Evolutionary conservation across 2,329 filamentous ascomycete genomes (phyloP), one percentile per base, ranked within the genome.

Genomic region (Clonostachys rhizophaga): DNA sequence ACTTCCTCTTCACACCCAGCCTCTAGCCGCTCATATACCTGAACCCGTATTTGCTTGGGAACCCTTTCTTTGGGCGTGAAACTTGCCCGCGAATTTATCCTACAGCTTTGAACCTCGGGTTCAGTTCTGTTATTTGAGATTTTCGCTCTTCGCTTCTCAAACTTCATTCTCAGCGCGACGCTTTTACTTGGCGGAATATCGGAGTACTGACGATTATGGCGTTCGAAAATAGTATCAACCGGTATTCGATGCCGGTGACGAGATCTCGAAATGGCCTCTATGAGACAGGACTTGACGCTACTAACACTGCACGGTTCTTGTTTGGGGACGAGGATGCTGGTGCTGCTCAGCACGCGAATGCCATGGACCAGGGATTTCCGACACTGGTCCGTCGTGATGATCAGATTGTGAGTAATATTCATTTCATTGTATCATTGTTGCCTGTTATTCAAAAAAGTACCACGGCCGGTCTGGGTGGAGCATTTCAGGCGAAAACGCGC

Each of bases 171-270:
- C 24, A 30, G 24, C 24, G 24, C 8, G 9, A 10, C 24, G 24
- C 4, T 30, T 10, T 30, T 4, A 30, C 7, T 30, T 30, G 24
- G 24, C 24, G 24, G 24, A 30, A 10, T 30, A 10, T 30, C 24
- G 24, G 24, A 30, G 9, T 30, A 30, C 24, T 30, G 24, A 30
- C 24, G 24, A 49, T 34, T 41, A 49, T 46, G 47, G 18, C 30
- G n/a, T 20, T n/a, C 16, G 10, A 58, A 50, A 52, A 56, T 57
- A 95, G 89, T 55, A 76, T 86, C 50, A 95, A 96, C 64, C 87
- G 92, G 54, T 95, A 95, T 67, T 96, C 92, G 5, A 91, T 96
- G 87, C 92, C 92, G 34, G 87, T 92, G 45, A 89, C 87, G 43
- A 79, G 79, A 50, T 81, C 84, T 54, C 81, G 86, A 54, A 83